phyloP scores from a whole-genome alignment of 768 basidiomycete species.

The Russula vinacea region DNA sequence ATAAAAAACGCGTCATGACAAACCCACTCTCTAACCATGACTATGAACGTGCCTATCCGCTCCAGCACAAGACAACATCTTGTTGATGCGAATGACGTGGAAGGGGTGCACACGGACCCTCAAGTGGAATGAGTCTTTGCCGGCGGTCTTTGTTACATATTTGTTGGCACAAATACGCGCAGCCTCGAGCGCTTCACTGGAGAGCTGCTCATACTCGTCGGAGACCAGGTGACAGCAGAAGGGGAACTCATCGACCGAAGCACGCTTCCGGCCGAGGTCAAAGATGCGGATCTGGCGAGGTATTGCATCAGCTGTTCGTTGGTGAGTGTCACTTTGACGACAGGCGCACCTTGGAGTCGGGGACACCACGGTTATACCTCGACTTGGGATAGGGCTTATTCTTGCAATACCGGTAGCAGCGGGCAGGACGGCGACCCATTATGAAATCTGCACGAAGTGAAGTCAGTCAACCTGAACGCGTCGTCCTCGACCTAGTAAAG shows the following conservation, averaged over 20 bases:
- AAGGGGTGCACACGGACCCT: conserved; percentile 96
- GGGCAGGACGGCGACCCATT: conserved; percentile 97
- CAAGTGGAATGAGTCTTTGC: conserved; percentile 99
- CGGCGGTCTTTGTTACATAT: conserved; percentile 95
- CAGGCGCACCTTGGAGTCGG: conserved; percentile 79
- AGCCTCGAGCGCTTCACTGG: conserved; percentile 93
- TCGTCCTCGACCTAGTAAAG: conserved; percentile 3
- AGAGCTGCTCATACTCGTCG: conserved; percentile 97
- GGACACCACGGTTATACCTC: conserved; percentile 97
- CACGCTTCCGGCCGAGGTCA: conserved; percentile 94
- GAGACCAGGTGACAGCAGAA: conserved; percentile 96
- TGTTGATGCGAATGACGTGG: conserved; percentile 99
- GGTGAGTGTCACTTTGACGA: background rate
- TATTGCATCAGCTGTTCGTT: background rate
- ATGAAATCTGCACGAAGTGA: conserved; percentile 10
- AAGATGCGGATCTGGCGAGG: conserved; percentile 85
- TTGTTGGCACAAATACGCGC: conserved; percentile 99
- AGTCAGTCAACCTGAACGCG: conserved; percentile 1
- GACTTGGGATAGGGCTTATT: conserved; percentile 98
- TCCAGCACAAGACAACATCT: conserved; percentile 99
- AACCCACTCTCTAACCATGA: background rate
- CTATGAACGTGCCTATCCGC: conserved; percentile 77
- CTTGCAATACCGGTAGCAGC: conserved; percentile 99
- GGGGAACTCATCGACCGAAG: conserved; percentile 96
- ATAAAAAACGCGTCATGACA: background rate